Percentiles rank a stretch among this genome's conserved stretches.
Evolutionary conservation across 176 grass and related monocot species (phyloP).

Genomic region (Ananas comosus): DNA sequence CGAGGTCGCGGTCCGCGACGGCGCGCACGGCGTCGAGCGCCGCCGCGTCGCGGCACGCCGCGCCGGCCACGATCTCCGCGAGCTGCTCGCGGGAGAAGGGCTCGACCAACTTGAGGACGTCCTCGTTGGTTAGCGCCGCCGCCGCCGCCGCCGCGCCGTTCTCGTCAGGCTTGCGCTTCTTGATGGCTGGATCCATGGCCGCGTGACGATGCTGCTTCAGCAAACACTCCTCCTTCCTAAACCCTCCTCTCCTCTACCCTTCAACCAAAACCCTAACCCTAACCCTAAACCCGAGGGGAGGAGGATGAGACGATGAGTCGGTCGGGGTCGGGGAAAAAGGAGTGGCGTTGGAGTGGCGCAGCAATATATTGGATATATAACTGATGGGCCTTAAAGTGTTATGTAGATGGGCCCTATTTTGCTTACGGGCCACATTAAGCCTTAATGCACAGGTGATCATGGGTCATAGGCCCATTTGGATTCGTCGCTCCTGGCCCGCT

Average conservation of each 20-base stretch:
- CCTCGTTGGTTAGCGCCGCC: constrained; percentile 45
- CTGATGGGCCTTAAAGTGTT: no score
- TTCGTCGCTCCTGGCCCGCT: no score
- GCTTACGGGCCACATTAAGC: no score
- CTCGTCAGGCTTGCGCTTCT: constrained; percentile 81
- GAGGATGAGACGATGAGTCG: not conserved
- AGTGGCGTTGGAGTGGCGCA: not conserved
- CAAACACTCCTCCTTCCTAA: no score
- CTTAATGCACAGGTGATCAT: no score
- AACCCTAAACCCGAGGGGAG: constrained; percentile 14
- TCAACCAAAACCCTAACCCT: no score
- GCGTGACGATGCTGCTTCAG: no score
- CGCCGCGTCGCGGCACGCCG: constrained; percentile 42
- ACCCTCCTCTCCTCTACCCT: no score
- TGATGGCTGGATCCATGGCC: constrained; percentile 55
- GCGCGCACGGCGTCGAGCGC: constrained; percentile 62
- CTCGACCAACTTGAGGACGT: constrained; percentile 60
- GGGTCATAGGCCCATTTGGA: no score
- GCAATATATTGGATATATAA: not conserved
- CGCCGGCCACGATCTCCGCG: constrained; percentile 51
- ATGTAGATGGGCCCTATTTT: no score
- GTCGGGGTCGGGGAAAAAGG: not conserved
- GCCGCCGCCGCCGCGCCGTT: constrained; percentile 19
- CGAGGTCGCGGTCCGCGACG: constrained; percentile 56
- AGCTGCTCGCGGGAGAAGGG: constrained; percentile 81